Evolutionary conservation across 441 rosid genomes (phyloP), one percentile per base, ranked within the genome.

Genomic region (Arabidopsis lyrata): DNA sequence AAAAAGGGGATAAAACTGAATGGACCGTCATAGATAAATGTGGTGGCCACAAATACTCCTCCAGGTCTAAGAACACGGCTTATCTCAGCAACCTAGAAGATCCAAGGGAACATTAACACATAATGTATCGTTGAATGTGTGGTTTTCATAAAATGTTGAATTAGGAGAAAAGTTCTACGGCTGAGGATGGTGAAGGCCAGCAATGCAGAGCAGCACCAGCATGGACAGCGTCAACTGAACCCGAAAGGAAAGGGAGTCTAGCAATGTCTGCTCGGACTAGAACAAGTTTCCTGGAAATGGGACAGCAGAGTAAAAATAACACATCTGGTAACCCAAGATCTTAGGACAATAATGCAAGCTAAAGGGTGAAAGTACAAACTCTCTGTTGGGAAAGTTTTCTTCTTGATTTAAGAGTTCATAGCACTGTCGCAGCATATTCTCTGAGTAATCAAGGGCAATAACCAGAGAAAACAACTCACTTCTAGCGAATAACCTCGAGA

Each of bases 131-230:
- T 52, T 35, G 48, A 31, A 20, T 32, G 32, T 7, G 63, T 41
- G 35, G 6, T 2, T 32, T 58, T 27, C 18, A 10, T 5, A 13
- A 49, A 15, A 12, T 24, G 9, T 12, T 65, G 18, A 24, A 34
- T 34, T 22, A 32, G 44, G 65, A 50, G 18, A 56, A 15, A 65
- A 70, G 49, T 18, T 88, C 85, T 83, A 93, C 96, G 4, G 91
- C 97, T 32, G 83, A 66, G 32, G 89, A 80, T 70, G 97, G 97
- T 14, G 96, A 93, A 77, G 98, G 91, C 98, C 98, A 93, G 71
- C 97, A 87, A 80, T 91, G 97, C 57, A 91, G 71, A 75, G 97
- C 98, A 68, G 93, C 96, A 81, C 93, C 98, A 53, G 96, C 98
- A 72, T 88, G 98, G 74, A 93, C 85, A n/a, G 95, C 93, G 73